Percentiles rank a stretch among this genome's conserved stretches.
These are phyloP conservation scores for Hypoxylon sp. DNA, from an alignment of 2,329 filamentous ascomycete genomes.

Conservation along the genomic window DNA sequence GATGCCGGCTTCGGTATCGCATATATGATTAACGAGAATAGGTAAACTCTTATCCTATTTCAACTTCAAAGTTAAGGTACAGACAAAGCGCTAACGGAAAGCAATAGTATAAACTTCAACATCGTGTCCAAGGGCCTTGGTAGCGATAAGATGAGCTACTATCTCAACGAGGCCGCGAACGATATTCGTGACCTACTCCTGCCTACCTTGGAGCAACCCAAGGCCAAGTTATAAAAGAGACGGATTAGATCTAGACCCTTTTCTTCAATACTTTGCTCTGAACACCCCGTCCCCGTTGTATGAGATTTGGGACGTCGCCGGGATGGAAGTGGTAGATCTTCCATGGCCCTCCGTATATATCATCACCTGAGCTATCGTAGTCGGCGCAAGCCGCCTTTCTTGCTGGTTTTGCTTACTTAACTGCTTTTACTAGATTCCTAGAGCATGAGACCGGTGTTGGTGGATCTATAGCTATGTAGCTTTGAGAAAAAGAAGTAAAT, in stretches of 20 bases:
- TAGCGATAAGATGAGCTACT: constrained; percentile 94
- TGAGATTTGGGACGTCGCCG: background rate
- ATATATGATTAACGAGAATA: constrained; percentile 99
- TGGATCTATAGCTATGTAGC: constrained; percentile 30
- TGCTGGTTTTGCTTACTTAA: background rate
- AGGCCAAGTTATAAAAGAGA: constrained; percentile 83
- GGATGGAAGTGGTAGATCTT: constrained; percentile 1
- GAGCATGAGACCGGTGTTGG: constrained; percentile 44
- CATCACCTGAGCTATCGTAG: background rate
- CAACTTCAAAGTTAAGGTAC: background rate
- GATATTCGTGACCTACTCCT: constrained; percentile 91
- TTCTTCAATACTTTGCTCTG: background rate
- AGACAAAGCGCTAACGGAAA: constrained; percentile 38
- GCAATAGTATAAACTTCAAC: constrained; percentile 91
- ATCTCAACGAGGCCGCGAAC: constrained; percentile 90
- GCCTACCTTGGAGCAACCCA: constrained; percentile 82
- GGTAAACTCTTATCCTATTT: constrained; percentile 63
- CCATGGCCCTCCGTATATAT: background rate
- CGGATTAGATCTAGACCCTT: background rate
- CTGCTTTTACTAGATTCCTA: constrained; percentile 30
- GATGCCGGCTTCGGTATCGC: constrained; percentile 97
- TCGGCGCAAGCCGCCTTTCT: constrained; percentile 15
- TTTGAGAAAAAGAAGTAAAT: constrained; percentile 13
- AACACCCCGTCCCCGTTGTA: background rate
- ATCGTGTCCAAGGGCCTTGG: constrained; percentile 94